Evolutionary conservation across 2,329 filamentous ascomycete genomes (phyloP), one percentile per base, ranked within the genome.

Genomic region (Trichoderma koningii): DNA sequence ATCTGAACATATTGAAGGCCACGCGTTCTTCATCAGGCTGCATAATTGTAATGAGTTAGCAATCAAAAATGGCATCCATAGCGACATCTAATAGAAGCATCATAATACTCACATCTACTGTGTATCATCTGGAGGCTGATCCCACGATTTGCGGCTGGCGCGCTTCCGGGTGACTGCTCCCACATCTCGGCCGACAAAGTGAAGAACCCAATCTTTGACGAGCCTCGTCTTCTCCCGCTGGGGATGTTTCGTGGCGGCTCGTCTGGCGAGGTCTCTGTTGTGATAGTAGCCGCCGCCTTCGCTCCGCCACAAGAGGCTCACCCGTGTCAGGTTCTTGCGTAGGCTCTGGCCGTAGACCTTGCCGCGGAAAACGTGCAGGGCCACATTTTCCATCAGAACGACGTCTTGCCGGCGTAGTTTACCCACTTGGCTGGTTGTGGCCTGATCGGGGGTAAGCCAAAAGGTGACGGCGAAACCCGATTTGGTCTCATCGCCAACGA

Each of bases 281-380:
- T 78, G 82, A 71, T 90, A 91, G 45, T 85, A 77, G 0, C 88
- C 88, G 4, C 78, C 69, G 1, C 81, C 66, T 71, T 74, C 73
- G 84, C 87, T 44, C 73, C 81, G 69, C 78, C 79, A 86, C 19
- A 96, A 76, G 50, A 96, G 77, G 67, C 88, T 83, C 28, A 94
- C 79, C 67, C 83, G 86, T 4, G 91, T 93, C 70, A 90, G 83
- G 7, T 87, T 86, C 68, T 85, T 85, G 30, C 89, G 85, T 67
- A 97, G 78, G 72, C 89, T 95, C 74, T 96, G 90, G 0, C 94
- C 93, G 71, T 95, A 93, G 0, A 97, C 93, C 70, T 85, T 88
- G 53, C 87, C 85, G 59, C 84, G 84, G 74, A 94, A 98, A 4
- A 87, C 86, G 60, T 87, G 86, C 59, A 98, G 80, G 0, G 89